Base-by-base conservation (phyloP, 75 land plant species). In the Selaginella moellendorffii region DNA sequence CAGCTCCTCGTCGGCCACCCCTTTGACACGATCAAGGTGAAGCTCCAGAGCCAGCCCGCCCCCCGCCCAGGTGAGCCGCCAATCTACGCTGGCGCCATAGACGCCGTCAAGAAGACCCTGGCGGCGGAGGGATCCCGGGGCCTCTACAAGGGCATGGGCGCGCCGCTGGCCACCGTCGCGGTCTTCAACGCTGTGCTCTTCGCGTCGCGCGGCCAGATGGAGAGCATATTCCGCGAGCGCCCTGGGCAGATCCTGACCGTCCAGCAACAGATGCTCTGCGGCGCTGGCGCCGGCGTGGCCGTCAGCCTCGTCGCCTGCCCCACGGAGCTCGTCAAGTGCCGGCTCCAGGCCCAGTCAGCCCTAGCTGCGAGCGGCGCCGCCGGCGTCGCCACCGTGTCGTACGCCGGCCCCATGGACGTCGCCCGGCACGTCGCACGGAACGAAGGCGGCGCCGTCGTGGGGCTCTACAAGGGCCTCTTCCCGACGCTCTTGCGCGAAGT, bases 61-160 rank as follows among this genome's bases (percentile, higher is more conserved):
- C 87, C 97, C 1, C 71, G 71, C 8, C 90, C 96, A 2, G 98
- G 98, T 0, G 86, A 80, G 30, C 81, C 66, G 0, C 90, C 87
- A 24, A 78, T 78, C 29, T 88, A 60, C 36, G 2, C 85, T 5
- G 96, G 96, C 30, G 98, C 98, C 8, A 78, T 93, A 27, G 96
- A 93, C 78, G 98, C 98, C 46, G 90, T 93, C 24, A 83, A 70
- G 75, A 86, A 93, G 67, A 93, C 96, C 10, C 0, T 80, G 0
- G 69, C 77, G 8, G 76, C 82, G 12, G 97, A 90, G 71, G 98
- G 96, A 8, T 76, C 85, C 24, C 62, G 74, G 65, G 98, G 98
- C 0, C 74, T 93, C 54, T 93, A 89, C 72, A 93, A 93, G 56
- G 98, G 98, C 14, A 89, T 93, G 98, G 98, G 98, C 0, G 98